Evolutionary conservation across 1,284 basidiomycete genomes (phyloP).

Genomic region (Cutaneotrichosporon mucoides): DNA sequence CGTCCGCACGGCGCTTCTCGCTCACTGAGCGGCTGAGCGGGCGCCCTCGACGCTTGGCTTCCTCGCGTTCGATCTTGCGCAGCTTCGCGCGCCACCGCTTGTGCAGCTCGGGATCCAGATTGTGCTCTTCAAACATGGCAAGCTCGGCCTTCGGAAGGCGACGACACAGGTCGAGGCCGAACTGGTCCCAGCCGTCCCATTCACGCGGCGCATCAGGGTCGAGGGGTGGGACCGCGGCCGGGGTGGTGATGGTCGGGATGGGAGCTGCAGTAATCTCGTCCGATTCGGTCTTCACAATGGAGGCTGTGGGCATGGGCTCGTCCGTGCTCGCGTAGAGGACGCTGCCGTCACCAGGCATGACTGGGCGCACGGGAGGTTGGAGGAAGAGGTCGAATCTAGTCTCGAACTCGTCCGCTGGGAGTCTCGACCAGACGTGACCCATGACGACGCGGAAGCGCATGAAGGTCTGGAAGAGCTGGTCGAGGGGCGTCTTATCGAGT

Average conservation of each 20-base stretch:
- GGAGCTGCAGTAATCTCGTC: no score
- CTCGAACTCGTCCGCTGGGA: not conserved
- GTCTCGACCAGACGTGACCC: not conserved
- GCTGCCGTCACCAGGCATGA: not conserved
- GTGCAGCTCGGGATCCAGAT: not conserved
- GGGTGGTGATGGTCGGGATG: not conserved
- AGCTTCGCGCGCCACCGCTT: not conserved
- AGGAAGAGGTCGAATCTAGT: not conserved
- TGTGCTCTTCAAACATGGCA: conserved; percentile 3
- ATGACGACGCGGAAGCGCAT: conserved; percentile 4
- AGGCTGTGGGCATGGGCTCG: no score
- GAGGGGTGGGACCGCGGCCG: not conserved
- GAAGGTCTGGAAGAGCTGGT: not conserved
- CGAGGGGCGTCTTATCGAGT: not conserved
- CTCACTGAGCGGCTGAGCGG: not conserved
- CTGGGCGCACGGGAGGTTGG: not conserved
- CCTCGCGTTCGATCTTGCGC: no score
- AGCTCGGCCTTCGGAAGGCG: not conserved
- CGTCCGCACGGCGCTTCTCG: not conserved
- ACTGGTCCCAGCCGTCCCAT: not conserved
- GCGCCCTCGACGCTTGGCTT: not conserved
- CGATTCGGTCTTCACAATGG: no score
- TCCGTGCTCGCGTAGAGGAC: not conserved
- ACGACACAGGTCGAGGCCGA: conserved; percentile 3
- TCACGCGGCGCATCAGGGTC: not conserved